Conservation (phyloP, 805 yeast genomes). For the Lipomyces spencermartinsiae region DNA sequence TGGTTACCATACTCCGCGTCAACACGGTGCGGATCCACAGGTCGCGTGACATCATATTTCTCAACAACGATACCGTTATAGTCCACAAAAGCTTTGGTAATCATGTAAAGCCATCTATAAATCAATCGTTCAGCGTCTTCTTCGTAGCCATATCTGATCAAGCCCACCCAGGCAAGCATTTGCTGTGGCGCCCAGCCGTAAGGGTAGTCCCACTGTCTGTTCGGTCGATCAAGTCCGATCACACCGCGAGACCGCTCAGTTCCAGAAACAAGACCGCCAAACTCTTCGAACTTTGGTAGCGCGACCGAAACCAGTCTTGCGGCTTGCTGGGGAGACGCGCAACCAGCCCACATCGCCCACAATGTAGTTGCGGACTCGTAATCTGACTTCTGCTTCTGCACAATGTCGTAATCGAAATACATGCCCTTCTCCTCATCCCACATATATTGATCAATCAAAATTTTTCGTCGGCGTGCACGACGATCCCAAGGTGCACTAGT, state of each 20-base stretch:
- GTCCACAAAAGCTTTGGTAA: constrained; percentile 89
- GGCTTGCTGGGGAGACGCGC: constrained; percentile 74
- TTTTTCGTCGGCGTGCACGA: constrained; percentile 62
- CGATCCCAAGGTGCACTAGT: constrained; percentile 64
- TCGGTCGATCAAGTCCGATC: constrained; percentile 72
- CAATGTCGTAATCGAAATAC: constrained; percentile 83
- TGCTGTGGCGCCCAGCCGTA: constrained; percentile 99
- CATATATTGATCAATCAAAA: constrained; percentile 65
- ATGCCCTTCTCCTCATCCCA: constrained; percentile 85
- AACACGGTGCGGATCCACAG: constrained; percentile 85
- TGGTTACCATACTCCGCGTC: constrained; percentile 98
- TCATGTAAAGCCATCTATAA: constrained; percentile 87
- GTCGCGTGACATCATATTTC: constrained; percentile 86
- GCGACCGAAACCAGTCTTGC: constrained; percentile 60
- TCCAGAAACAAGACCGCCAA: constrained; percentile 90
- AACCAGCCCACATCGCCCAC: constrained; percentile 90
- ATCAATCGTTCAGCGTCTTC: constrained; percentile 72
- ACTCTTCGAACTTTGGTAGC: constrained; percentile 74
- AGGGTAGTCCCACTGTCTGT: constrained; percentile 98
- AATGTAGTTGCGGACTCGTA: constrained; percentile 89
- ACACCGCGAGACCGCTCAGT: constrained; percentile 76
- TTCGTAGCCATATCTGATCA: constrained; percentile 70
- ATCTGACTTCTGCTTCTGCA: constrained; percentile 57
- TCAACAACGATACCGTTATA: constrained; percentile 95
- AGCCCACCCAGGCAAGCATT: constrained; percentile 90